These are phyloP conservation scores for Aspergillus vadensis DNA, from an alignment of 2,329 filamentous ascomycete genomes.

Conservation along the genomic window DNA sequence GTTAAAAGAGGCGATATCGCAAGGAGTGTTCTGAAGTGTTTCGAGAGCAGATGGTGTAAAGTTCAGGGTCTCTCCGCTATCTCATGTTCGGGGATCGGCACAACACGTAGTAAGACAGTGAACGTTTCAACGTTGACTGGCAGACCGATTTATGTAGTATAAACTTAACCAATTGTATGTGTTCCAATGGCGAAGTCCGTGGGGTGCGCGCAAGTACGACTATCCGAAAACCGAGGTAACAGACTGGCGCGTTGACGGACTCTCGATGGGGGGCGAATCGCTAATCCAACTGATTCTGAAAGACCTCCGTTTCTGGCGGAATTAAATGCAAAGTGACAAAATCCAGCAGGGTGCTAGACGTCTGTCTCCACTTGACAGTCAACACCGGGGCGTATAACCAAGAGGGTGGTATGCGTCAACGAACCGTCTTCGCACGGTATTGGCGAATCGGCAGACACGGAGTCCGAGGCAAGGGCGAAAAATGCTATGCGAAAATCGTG, in stretches of 20 bases:
- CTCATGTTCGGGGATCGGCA: constrained; percentile 28
- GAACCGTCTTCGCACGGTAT: neutral
- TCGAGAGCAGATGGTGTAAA: neutral
- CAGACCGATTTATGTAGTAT: neutral
- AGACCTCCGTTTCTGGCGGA: neutral
- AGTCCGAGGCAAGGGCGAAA: neutral
- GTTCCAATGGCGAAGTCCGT: neutral
- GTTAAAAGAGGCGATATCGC: neutral
- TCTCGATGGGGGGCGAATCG: neutral
- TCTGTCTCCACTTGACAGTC: neutral
- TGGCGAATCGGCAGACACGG: neutral
- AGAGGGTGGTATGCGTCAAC: neutral
- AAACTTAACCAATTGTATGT: neutral
- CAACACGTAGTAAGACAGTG: constrained; percentile 1
- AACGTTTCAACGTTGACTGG: neutral
- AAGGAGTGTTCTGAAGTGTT: constrained; percentile 10
- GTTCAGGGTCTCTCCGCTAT: constrained; percentile 17
- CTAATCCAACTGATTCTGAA: neutral
- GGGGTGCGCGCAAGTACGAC: neutral
- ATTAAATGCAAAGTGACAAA: too few relatives aligned
- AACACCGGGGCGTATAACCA: neutral
- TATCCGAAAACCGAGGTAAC: neutral
- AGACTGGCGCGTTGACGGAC: neutral
- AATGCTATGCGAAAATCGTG: neutral
- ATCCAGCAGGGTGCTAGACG: neutral